These are phyloP conservation scores for Yamadazyma sp. DNA, from an alignment of 805 yeast genomes.

Conservation along the genomic window DNA sequence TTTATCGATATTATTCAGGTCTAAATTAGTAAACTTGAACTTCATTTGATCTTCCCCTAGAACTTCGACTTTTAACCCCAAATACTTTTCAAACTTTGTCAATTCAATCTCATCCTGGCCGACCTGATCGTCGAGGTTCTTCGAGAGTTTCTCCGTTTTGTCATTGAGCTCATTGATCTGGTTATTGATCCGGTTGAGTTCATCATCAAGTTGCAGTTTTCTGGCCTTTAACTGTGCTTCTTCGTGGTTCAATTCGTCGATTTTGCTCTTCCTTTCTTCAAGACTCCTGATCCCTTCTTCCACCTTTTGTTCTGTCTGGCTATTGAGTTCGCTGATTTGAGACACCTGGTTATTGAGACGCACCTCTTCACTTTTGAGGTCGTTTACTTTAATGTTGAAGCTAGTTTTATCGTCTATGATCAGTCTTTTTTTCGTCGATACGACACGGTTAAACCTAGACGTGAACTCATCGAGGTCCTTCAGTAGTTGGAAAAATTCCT, in stretches of 20 bases:
- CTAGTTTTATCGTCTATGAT: constrained; percentile 35
- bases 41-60: constrained; percentile 44
- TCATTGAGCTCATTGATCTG: constrained; percentile 16
- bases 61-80: constrained; percentile 58
- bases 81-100: constrained; percentile 47
- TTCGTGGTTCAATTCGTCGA: constrained; percentile 34
- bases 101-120: constrained; percentile 53
- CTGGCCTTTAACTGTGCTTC: constrained; percentile 28
- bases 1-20: constrained; percentile 39
- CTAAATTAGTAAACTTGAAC: constrained; percentile 51
- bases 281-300: constrained; percentile 22
- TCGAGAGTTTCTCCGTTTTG: constrained; percentile 27
- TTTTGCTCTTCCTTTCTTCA: constrained; percentile 33
- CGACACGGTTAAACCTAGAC: constrained; percentile 9
- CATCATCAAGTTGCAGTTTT: constrained; percentile 20
- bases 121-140: constrained; percentile 42
- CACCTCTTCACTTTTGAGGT: constrained; percentile 29
- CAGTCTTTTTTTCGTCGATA: constrained; percentile 26
- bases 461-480: constrained; percentile 15
- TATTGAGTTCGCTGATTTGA: constrained; percentile 25
- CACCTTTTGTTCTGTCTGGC: constrained; percentile 28
- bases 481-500: constrained; percentile 14
- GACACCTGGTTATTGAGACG: constrained; percentile 31
- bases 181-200: constrained; percentile 22
- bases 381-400: constrained; percentile 30